Evolutionary conservation across 2,329 filamentous ascomycete species (phyloP).

Genomic region (Venturia nashicola): DNA sequence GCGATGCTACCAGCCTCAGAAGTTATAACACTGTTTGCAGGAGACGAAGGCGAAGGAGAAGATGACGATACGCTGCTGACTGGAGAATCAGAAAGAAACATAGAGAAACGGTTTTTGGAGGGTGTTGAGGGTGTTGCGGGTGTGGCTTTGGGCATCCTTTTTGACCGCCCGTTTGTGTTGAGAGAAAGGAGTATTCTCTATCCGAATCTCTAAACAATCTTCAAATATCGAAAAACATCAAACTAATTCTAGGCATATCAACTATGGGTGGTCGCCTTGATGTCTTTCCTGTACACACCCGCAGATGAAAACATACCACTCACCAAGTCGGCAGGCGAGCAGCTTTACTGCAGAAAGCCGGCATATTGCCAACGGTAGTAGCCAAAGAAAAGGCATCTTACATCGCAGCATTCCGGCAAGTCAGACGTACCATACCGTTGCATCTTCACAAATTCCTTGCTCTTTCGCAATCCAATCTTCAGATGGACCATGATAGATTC

Average conservation of each 20-base stretch:
- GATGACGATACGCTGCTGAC: background rate
- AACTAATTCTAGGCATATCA: too few species aligned
- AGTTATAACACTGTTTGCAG: background rate
- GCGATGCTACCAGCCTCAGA: background rate
- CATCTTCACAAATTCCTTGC: background rate
- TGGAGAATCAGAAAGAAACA: background rate
- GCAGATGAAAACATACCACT: background rate
- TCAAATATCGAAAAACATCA: background rate
- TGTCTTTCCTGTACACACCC: too few species aligned
- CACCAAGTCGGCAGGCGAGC: background rate
- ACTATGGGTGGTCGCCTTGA: too few species aligned
- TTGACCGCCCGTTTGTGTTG: background rate
- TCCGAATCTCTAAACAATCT: background rate
- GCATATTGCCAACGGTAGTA: background rate
- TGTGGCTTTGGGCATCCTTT: background rate
- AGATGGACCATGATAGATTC: background rate
- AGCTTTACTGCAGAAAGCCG: background rate
- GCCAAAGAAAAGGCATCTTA: background rate
- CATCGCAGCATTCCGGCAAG: background rate
- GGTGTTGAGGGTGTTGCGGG: background rate
- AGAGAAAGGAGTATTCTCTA: too few species aligned
- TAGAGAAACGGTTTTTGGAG: background rate
- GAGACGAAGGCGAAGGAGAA: background rate
- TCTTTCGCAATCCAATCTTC: background rate
- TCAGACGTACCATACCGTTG: background rate